Percentiles rank a stretch among this genome's conserved stretches.
phyloP scores from a whole-genome alignment of 495 filamentous ascomycete species.

The Staphylotrichum longicolle region DNA sequence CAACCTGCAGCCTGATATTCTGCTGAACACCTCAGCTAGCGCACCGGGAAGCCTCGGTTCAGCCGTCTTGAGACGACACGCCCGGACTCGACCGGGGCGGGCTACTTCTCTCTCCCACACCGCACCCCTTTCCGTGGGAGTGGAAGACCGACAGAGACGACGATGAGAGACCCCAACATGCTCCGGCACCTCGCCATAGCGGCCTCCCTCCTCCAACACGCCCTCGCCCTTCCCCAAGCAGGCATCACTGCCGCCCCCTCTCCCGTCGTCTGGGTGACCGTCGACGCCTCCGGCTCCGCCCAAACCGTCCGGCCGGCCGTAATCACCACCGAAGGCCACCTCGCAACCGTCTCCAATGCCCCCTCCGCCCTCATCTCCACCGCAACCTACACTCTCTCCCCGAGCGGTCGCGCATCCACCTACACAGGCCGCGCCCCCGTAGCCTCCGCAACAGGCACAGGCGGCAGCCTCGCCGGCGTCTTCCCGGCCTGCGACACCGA shows the following conservation, averaged over 20 bases:
- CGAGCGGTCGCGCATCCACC: slow-evolving; percentile 18
- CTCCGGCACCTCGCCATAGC: slow-evolving; percentile 13
- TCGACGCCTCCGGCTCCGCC: slow-evolving; percentile 26
- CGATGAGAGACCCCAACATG: background rate
- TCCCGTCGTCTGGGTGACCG: slow-evolving; percentile 30
- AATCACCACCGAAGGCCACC: slow-evolving; percentile 26
- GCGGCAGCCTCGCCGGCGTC: slow-evolving; percentile 19
- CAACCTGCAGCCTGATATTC: slow-evolving; percentile 6
- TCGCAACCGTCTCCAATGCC: slow-evolving; percentile 25
- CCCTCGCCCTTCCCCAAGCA: slow-evolving; percentile 22
- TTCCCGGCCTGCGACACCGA: slow-evolving; percentile 31
- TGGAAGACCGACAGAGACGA: background rate
- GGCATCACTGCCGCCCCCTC: slow-evolving; percentile 12
- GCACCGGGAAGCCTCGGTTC: too few relatives aligned
- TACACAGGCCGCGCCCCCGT: slow-evolving; percentile 35
- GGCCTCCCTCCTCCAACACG: slow-evolving; percentile 9
- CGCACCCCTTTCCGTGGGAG: too few relatives aligned
- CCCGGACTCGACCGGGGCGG: too few relatives aligned
- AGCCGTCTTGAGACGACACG: too few relatives aligned
- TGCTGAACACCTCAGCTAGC: too few relatives aligned
- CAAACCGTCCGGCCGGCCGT: slow-evolving; percentile 30
- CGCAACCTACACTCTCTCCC: slow-evolving; percentile 29
- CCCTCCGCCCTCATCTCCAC: slow-evolving; percentile 28
- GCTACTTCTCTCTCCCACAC: too few relatives aligned
- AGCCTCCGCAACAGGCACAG: slow-evolving; percentile 25